Percentiles rank a stretch among this genome's conserved stretches.
phyloP scores from a whole-genome alignment of 2,329 filamentous ascomycete species.

The Ciborinia camelliae region DNA sequence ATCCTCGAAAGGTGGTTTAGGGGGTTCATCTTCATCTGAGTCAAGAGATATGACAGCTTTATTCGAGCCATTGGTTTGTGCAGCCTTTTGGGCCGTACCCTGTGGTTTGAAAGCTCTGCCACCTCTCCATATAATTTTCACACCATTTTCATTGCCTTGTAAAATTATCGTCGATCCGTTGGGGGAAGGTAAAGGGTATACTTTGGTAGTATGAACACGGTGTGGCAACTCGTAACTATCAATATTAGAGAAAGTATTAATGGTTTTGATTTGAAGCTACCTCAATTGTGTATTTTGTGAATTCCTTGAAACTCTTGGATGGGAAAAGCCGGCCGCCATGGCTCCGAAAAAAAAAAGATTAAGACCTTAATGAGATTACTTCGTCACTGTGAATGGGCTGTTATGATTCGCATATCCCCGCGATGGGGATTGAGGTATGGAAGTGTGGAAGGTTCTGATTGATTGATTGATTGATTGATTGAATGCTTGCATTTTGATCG shows the following conservation, averaged over 20 bases:
- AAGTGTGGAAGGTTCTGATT: background rate
- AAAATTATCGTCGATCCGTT: constrained; percentile 62
- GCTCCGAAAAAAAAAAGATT: background rate
- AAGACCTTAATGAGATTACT: background rate
- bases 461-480: background rate
- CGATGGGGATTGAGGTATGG: too few relatives aligned
- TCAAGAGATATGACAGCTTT: constrained; percentile 61
- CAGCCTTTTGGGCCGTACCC: constrained; percentile 31
- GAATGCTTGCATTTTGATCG: background rate
- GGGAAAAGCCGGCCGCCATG: constrained; percentile 27
- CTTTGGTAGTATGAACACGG: constrained; percentile 57
- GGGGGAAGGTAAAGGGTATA: constrained; percentile 58
- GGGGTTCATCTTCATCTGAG: constrained; percentile 54
- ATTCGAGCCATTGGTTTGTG: constrained; percentile 52
- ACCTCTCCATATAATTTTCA: constrained; percentile 60
- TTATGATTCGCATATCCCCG: too few relatives aligned
- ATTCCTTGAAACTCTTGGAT: constrained; percentile 31
- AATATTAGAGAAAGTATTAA: background rate
- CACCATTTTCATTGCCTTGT: constrained; percentile 61
- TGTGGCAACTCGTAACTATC: constrained; percentile 56
- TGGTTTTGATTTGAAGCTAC: constrained; percentile 16
- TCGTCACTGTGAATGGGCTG: background rate
- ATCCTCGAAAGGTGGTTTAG: constrained; percentile 45
- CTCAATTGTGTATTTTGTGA: constrained; percentile 33
- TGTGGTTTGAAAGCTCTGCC: constrained; percentile 56